These are phyloP conservation scores for Fraxinus quadrangulata DNA, from an alignment of 257 asterid species.

Conservation along the genomic window DNA sequence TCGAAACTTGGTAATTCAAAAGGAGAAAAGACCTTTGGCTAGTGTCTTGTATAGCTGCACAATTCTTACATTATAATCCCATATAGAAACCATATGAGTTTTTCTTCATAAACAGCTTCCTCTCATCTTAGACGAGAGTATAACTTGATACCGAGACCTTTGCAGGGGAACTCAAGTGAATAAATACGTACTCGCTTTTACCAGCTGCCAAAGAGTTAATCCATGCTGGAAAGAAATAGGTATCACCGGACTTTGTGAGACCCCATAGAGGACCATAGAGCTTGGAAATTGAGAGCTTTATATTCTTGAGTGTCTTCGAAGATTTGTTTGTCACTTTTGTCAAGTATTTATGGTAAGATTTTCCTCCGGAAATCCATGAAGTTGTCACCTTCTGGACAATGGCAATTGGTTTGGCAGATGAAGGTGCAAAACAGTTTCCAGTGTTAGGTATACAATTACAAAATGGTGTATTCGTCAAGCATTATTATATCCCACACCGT, in stretches of 20 bases:
- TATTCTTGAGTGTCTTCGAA: constrained; percentile 38
- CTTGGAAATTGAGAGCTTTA: constrained; percentile 45
- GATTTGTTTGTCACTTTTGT: constrained; percentile 45
- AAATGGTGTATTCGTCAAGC: neutral
- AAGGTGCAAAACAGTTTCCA: constrained; percentile 23
- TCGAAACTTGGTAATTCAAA: constrained; percentile 28
- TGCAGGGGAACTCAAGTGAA: constrained; percentile 49
- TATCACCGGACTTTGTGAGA: constrained; percentile 41
- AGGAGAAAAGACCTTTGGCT: neutral
- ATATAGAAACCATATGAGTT: constrained; percentile 5
- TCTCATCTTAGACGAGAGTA: constrained; percentile 35
- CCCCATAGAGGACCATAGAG: constrained; percentile 66
- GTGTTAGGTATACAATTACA: neutral
- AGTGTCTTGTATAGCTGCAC: constrained; percentile 29
- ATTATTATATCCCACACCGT: neutral
- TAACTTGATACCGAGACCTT: constrained; percentile 45
- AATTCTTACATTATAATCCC: constrained; percentile 10
- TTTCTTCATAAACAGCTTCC: constrained; percentile 1
- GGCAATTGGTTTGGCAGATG: constrained; percentile 24
- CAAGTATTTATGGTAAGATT: constrained; percentile 39
- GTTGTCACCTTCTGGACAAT: constrained; percentile 34
- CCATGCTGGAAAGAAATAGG: constrained; percentile 47
- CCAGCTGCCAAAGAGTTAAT: constrained; percentile 41
- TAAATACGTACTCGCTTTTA: constrained; percentile 54
- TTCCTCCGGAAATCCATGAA: constrained; percentile 38